Base-by-base conservation (phyloP, 352 stramenopile genomes). In the Globisporangium radiosum region DNA sequence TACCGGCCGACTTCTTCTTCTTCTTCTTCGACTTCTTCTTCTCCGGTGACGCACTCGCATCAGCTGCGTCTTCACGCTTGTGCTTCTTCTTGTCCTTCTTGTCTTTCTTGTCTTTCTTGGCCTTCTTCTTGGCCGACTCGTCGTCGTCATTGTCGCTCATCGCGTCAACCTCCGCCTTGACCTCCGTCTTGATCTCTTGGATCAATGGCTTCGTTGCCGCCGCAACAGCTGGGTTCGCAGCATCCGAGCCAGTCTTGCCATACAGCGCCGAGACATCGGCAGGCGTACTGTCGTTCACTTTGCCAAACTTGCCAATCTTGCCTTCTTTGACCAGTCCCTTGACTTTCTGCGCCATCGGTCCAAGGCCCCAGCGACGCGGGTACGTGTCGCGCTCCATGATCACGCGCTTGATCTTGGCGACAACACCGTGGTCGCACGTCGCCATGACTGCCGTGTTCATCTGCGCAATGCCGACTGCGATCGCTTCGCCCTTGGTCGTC, bases 331-430 rank as follows among this genome's bases (percentile, higher is more conserved):
- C 97, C 10, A 99, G 81, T 10, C 78, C 81, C 87, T 99, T 99
- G 69, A 99, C 99, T 73, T 98, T 98, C 69, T 98, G 91, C 4
- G 98, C 98, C 85, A 99, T 98, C 3, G 97, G 98, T 17, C 98
- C 98, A 61, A 99, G 78, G 59, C 98, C 97, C 98, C 98, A 99
- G 59, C 96, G 85, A 69, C 97, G 86, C 38, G 98, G 98, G 72
- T 99, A 99, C 52, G 94, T 99, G 85, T 99, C 98, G 43, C 98
- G 81, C 87, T 99, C 98, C 98, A 99, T 99, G 73, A 99, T 99
- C 37, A 99, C 97, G 52, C 98, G 92, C 82, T 99, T 99, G 72
- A 99, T 99, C 88, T 99, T 99, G 44, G 97, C 97, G 9, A 99
- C 98, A 8, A 99, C 93, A 19, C 98, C 98, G 76, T 99, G 98